Evolutionary conservation across 2,329 filamentous ascomycete genomes (phyloP).

Genomic region (Arthrobotrys sphaeroides): DNA sequence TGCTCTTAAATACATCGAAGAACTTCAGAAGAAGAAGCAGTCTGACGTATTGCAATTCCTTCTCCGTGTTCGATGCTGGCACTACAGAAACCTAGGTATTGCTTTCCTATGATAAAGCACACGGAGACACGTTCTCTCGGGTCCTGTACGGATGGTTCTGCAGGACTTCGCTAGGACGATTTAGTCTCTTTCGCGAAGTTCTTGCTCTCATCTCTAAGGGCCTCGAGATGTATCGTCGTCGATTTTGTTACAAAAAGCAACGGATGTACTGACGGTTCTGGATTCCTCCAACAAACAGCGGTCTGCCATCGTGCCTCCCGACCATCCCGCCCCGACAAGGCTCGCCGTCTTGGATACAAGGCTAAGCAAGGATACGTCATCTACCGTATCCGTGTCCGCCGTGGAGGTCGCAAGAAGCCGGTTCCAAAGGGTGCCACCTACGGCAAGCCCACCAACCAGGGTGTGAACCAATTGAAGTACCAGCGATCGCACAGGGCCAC

Average conservation of each 20-base stretch:
- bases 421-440: slow-evolving; percentile 98
- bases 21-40: slow-evolving; percentile 99
- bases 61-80: slow-evolving; percentile 99
- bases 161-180: slow-evolving; percentile 67
- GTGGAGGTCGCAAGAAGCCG: slow-evolving; percentile 98
- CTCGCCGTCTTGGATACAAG: slow-evolving; percentile 99
- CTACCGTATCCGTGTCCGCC: slow-evolving; percentile 98
- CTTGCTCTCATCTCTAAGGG: slow-evolving; percentile 65
- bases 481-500: slow-evolving; percentile 98
- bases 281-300: slow-evolving; percentile 83
- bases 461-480: slow-evolving; percentile 99
- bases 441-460: slow-evolving; percentile 99
- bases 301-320: slow-evolving; percentile 99
- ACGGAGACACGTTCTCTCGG: slow-evolving; percentile 62
- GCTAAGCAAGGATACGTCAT: slow-evolving; percentile 99
- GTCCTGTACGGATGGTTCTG: slow-evolving; percentile 69
- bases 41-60: slow-evolving; percentile 99
- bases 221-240: slow-evolving; percentile 11
- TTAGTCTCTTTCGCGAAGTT: slow-evolving; percentile 89
- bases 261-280: slow-evolving; percentile 27
- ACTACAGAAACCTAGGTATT: slow-evolving; percentile 65
- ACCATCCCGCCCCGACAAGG: slow-evolving; percentile 99
- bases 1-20: slow-evolving; percentile 99
- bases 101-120: slow-evolving; percentile 55
- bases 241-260: slow-evolving; percentile 9